Conservation (phyloP, 2,329 filamentous ascomycete species). For the Aspergillus sp. region DNA sequence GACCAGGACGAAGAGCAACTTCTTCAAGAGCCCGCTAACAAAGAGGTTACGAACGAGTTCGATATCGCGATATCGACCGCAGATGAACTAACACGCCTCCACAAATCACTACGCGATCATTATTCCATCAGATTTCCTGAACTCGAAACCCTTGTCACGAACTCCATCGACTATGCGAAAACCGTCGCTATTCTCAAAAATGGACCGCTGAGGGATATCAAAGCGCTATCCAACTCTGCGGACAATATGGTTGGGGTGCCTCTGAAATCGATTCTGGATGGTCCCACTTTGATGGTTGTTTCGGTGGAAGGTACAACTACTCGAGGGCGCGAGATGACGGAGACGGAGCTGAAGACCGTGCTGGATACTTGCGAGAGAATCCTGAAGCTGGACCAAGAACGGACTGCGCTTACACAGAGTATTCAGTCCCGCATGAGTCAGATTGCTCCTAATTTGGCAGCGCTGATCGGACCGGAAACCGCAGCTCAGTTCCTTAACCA, state of each 20-base stretch:
- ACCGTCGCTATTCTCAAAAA: conserved; percentile 92
- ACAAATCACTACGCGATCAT: conserved; percentile 95
- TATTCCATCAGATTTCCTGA: conserved; percentile 94
- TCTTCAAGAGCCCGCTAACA: conserved; percentile 59
- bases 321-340: conserved; percentile 72
- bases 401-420: conserved; percentile 83
- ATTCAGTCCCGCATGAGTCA: conserved; percentile 96
- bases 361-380: conserved; percentile 82
- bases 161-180: conserved; percentile 92
- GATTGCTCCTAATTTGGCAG: conserved; percentile 91
- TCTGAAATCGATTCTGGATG: conserved; percentile 79
- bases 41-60: conserved; percentile 72
- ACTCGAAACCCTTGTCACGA: conserved; percentile 84
- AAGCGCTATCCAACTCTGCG: conserved; percentile 70
- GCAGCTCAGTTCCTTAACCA: conserved; percentile 96
- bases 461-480: conserved; percentile 85
- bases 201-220: conserved; percentile 86
- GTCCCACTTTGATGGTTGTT: conserved; percentile 90
- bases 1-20: conserved; percentile 62
- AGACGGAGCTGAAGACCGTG: conserved; percentile 72
- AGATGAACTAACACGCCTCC: conserved; percentile 85
- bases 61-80: conserved; percentile 93
- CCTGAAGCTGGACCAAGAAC: conserved; percentile 81
- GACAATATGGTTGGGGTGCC: conserved; percentile 76
- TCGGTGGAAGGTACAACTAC: conserved; percentile 92